These are phyloP conservation scores for Xylariaceae sp. DNA, from an alignment of 2,329 filamentous ascomycete genomes.

Conservation along the genomic window DNA sequence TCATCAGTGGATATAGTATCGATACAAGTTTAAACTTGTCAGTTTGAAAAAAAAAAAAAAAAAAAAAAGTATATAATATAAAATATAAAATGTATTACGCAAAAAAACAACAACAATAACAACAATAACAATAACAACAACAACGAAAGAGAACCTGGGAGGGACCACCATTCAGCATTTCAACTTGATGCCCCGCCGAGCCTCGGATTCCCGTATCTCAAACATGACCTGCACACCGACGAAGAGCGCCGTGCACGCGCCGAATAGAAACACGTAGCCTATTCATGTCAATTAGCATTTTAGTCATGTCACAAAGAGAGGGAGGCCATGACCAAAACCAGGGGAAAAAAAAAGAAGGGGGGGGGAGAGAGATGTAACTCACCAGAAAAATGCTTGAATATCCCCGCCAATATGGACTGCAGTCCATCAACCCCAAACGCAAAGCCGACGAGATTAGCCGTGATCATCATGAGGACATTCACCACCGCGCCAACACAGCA, in stretches of 20 bases:
- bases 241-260: slow-evolving; percentile 70
- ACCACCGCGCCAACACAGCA: slow-evolving; percentile 74
- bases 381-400: slow-evolving; percentile 70
- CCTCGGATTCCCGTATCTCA: slow-evolving; percentile 81
- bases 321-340: no score
- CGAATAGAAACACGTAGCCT: slow-evolving; percentile 67
- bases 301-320: no score
- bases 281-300: slow-evolving; percentile 1
- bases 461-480: slow-evolving; percentile 93
- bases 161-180: slow-evolving; percentile 57
- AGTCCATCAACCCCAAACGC: slow-evolving; percentile 86
- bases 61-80: no score
- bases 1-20: no score
- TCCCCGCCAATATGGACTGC: slow-evolving; percentile 66
- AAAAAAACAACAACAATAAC: not conserved
- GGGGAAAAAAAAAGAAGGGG: not conserved
- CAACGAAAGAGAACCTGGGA: not conserved
- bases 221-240: slow-evolving; percentile 93
- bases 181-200: slow-evolving; percentile 71
- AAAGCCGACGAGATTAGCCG: slow-evolving; percentile 90
- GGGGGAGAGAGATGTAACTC: slow-evolving; percentile 24
- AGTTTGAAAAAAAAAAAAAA: no score
- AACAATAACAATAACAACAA: not conserved
- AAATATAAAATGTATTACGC: no score
- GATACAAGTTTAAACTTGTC: no score